phyloP scores from a whole-genome alignment of 129 eudicot species.

The Rutidosis leptorrhynchoides region DNA sequence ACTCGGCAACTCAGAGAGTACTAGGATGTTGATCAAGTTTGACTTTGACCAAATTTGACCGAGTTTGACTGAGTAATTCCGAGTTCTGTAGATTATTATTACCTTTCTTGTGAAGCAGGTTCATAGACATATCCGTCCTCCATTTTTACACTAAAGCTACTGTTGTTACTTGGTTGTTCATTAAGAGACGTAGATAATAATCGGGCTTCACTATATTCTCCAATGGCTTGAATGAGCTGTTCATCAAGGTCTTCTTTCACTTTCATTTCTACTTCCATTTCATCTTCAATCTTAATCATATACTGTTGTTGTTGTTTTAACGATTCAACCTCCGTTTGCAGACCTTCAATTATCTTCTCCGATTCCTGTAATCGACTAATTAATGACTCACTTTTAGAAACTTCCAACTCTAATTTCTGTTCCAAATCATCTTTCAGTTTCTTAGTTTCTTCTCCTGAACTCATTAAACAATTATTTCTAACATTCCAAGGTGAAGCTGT shows the following conservation, averaged over 20 bases:
- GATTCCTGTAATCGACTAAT: conserved; percentile 45
- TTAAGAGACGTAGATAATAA: conserved; percentile 34
- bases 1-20: no score
- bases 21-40: no score
- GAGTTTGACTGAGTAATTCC: no score
- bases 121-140: conserved; percentile 44
- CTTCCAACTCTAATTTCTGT: conserved; percentile 34
- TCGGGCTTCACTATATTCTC: conserved; percentile 38
- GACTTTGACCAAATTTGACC: no score
- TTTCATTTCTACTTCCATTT: conserved; percentile 34
- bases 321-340: conserved; percentile 47
- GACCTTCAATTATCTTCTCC: conserved; percentile 33
- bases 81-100: no score
- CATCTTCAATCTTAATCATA: conserved; percentile 41
- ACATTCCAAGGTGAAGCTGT: no score
- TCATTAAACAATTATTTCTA: no score
- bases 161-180: conserved; percentile 38
- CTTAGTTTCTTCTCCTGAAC: no score
- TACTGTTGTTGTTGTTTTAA: conserved; percentile 40
- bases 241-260: conserved; percentile 55
- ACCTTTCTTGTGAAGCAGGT: conserved; percentile 55
- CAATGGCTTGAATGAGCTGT: conserved; percentile 46
- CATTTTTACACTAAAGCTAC: conserved; percentile 35
- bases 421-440: conserved; percentile 42
- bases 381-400: conserved; percentile 32